A percentile compares a stretch with the other conserved stretches of the same genome.
phyloP scores from a whole-genome alignment of 495 filamentous ascomycete genomes.

The Penicillium herquei region DNA sequence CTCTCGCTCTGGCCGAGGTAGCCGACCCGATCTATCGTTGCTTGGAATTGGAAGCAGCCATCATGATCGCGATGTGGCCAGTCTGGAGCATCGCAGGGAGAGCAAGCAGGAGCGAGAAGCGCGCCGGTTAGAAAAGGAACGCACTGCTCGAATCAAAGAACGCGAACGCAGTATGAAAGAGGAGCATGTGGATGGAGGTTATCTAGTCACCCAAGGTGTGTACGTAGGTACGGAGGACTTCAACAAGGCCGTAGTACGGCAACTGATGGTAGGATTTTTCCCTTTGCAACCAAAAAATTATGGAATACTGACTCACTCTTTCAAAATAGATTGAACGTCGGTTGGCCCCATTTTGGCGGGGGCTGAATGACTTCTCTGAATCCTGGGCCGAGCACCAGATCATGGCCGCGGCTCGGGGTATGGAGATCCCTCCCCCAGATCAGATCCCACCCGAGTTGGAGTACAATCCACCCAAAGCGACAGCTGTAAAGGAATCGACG shows the following conservation, averaged over 20 bases:
- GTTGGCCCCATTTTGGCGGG: slow-evolving; percentile 92
- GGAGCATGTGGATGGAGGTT: slow-evolving; percentile 92
- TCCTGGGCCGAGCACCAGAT: slow-evolving; percentile 94
- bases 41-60: slow-evolving; percentile 48
- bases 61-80: slow-evolving; percentile 34
- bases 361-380: slow-evolving; percentile 82
- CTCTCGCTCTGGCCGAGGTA: slow-evolving; percentile 46
- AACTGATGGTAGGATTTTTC: slow-evolving; percentile 71
- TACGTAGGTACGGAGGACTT: slow-evolving; percentile 93
- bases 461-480: slow-evolving; percentile 40
- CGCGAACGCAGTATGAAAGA: slow-evolving; percentile 90
- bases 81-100: slow-evolving; percentile 64
- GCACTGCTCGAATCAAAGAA: slow-evolving; percentile 69
- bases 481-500: slow-evolving; percentile 34
- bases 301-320: slow-evolving; percentile 11
- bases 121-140: slow-evolving; percentile 79
- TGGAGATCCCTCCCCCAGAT: slow-evolving; percentile 81
- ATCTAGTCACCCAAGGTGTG: slow-evolving; percentile 88
- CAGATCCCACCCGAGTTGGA: slow-evolving; percentile 71
- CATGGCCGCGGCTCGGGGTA: slow-evolving; percentile 82
- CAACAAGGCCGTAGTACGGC: slow-evolving; percentile 83
- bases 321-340: slow-evolving; percentile 76
- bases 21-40: slow-evolving; percentile 56
- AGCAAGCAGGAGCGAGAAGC: slow-evolving; percentile 91
- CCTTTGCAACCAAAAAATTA: neutral